These are phyloP conservation scores for Diaporthe helianthi DNA, from an alignment of 2,329 filamentous ascomycete genomes.

Conservation along the genomic window DNA sequence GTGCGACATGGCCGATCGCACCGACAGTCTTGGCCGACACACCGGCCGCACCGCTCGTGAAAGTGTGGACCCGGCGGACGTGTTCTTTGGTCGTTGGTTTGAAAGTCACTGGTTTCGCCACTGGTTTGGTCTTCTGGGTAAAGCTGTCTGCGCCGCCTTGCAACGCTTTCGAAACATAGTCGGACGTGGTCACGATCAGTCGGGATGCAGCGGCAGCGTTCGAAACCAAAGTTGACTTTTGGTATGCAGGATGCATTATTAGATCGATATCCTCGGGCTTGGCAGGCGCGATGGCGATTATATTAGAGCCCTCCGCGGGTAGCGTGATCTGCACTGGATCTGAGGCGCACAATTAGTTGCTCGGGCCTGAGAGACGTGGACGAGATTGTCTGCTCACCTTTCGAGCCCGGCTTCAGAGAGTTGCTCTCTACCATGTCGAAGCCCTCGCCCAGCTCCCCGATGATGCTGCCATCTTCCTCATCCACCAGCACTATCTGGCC, in stretches of 20 bases:
- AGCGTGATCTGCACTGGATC: slow-evolving; percentile 83
- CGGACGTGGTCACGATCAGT: slow-evolving; percentile 87
- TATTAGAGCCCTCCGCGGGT: slow-evolving; percentile 69
- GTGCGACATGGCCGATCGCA: slow-evolving; percentile 80
- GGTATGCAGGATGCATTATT: slow-evolving; percentile 88
- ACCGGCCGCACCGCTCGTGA: slow-evolving; percentile 79
- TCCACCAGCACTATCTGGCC: slow-evolving; percentile 92
- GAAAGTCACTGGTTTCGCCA: slow-evolving; percentile 84
- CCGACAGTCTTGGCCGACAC: slow-evolving; percentile 88
- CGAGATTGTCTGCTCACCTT: slow-evolving; percentile 66
- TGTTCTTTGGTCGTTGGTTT: slow-evolving; percentile 82
- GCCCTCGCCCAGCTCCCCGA: slow-evolving; percentile 86
- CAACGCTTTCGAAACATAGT: slow-evolving; percentile 79
- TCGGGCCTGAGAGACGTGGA: not conserved
- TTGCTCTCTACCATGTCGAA: slow-evolving; percentile 82
- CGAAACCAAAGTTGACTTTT: slow-evolving; percentile 83
- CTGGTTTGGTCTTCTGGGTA: slow-evolving; percentile 79
- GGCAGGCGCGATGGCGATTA: slow-evolving; percentile 71
- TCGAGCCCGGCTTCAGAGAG: slow-evolving; percentile 82
- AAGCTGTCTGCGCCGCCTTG: slow-evolving; percentile 81
- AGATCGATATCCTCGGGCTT: slow-evolving; percentile 76
- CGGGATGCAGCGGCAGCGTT: slow-evolving; percentile 88
- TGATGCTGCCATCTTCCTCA: slow-evolving; percentile 94
- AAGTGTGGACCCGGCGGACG: slow-evolving; percentile 87
- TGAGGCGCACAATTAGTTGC: slow-evolving; percentile 42